Evolutionary conservation across 768 basidiomycete genomes (phyloP), one percentile per base, ranked within the genome.

Genomic region (Ramaria rubella): DNA sequence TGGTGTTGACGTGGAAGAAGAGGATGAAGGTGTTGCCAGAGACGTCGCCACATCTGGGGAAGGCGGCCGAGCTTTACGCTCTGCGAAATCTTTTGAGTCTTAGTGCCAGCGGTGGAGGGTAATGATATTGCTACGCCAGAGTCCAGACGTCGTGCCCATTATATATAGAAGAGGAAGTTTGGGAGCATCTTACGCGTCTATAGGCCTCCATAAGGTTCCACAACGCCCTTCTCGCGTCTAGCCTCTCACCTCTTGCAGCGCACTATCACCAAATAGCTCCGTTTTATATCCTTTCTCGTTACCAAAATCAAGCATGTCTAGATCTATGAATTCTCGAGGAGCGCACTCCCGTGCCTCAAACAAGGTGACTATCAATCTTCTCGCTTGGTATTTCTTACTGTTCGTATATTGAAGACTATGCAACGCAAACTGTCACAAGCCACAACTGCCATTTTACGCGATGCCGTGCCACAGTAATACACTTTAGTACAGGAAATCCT

Each of bases 231-330:
- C 15, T 68, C 62, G 52, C 78, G 65, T 67, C 69, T 63, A 58
- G 73, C 76, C 1, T 81, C 81, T 1, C 81, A 81, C 52, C 63
- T 77, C 21, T 78, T 73, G 7, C 81, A 82, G 27, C 76, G 81
- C 27, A 78, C 80, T 38, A 71, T 80, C 2, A 79, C 81, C 15
- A 78, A 67, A 65, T 75, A 64, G 62, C 76, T 59, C 5, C 78
- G 81, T 19, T 68, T 88, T n/a, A n/a, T n/a, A n/a, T n/a, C n/a
- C n/a, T n/a, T n/a, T n/a, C n/a, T n/a, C n/a, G n/a, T n/a, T n/a
- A n/a, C n/a, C n/a, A n/a, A n/a, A n/a, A n/a, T n/a, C n/a, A n/a
- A n/a, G n/a, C n/a, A n/a, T n/a, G n/a, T n/a, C n/a, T n/a, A n/a
- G n/a, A n/a, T n/a, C n/a, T n/a, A n/a, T n/a, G n/a, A n/a, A n/a